Base-by-base conservation (phyloP, 805 yeast species). In the Yarrowia osloensis region DNA sequence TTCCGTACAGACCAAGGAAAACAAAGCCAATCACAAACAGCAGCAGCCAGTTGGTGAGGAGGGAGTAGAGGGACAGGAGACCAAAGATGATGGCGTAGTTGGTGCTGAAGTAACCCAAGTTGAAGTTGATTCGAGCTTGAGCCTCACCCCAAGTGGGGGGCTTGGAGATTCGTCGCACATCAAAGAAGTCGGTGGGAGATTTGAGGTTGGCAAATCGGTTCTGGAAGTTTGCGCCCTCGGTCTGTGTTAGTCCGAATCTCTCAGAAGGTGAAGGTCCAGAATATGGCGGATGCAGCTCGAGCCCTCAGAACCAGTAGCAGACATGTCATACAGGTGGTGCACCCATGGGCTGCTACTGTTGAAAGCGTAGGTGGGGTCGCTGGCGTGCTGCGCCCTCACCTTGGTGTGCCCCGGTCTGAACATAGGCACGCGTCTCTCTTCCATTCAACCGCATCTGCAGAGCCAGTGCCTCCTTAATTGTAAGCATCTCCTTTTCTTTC, bases 161-260 rank as follows among this genome's bases (percentile, higher is more conserved):
- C 77, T 91, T 92, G 40, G 97, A 89, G 69, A 95, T 77, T 76
- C 97, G 88, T 78, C 92, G 89, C 74, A 90, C 79, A 76, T 95
- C 98, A 75, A 95, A 91, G 76, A 95, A 95, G 77, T 95, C 99
- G 77, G 89, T 95, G 47, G 96, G 93, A 40, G 98, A 91, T 75
- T 90, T 88, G 69, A 95, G 77, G 73, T 89, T 85, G 57, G 95
- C 78, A 69, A 92, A 81, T 70, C 87, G 85, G 42, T 82, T 74
- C 74, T 88, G 91, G 61, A 94, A 71, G 2, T 86, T 72, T 12
- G 68, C 67, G 75, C 74, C 78, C 81, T 57, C 62, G 24, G 57
- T 52, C 61, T 74, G 26, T 29, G 61, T 76, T 67, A 76, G 70
- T 37, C 12, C 15, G 6, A 29, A 17, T 13, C 12, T 19, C n/a